Percentiles rank a stretch among this genome's conserved stretches.
phyloP scores from a whole-genome alignment of 208 protist genomes.

The Herpetomonas muscarum region DNA sequence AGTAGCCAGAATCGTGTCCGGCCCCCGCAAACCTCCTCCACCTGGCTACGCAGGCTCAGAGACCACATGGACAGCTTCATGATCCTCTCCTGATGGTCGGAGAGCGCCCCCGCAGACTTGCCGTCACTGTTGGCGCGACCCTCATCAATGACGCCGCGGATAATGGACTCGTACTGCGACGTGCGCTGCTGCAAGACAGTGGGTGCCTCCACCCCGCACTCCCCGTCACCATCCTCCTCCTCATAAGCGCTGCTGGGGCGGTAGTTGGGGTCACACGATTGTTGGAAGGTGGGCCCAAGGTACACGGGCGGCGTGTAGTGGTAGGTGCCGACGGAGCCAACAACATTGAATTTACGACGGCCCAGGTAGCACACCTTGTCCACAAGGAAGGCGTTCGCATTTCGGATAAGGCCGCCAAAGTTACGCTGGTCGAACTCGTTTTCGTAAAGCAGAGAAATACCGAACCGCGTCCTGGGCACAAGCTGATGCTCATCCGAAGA shows the following conservation, averaged over 20 bases:
- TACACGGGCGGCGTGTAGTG: slow-evolving; percentile 81
- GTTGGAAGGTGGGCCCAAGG: slow-evolving; percentile 20
- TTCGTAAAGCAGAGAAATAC: slow-evolving; percentile 80
- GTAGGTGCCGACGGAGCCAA: slow-evolving; percentile 76
- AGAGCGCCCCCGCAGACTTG: neutral
- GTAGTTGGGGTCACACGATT: neutral
- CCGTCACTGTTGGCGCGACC: neutral
- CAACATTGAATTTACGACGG: slow-evolving; percentile 71
- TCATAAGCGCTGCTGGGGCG: neutral
- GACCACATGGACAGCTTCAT: slow-evolving; percentile 11
- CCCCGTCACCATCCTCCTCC: neutral
- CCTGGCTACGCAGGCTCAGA: slow-evolving; percentile 4
- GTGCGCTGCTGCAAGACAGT: too few relatives aligned
- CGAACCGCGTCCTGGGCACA: slow-evolving; percentile 28
- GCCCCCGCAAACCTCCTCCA: slow-evolving; percentile 14
- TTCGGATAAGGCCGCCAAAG: slow-evolving; percentile 81
- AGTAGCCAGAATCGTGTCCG: slow-evolving; percentile 51
- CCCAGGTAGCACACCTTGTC: slow-evolving; percentile 79
- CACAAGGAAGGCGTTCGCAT: slow-evolving; percentile 85
- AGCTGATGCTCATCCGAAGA: neutral
- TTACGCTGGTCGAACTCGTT: slow-evolving; percentile 86
- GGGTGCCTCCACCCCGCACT: neutral
- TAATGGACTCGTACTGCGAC: neutral
- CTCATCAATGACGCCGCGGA: neutral
- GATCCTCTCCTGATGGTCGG: slow-evolving; percentile 3